phyloP scores from a whole-genome alignment of 768 basidiomycete species.

The Psilocybe sp. region DNA sequence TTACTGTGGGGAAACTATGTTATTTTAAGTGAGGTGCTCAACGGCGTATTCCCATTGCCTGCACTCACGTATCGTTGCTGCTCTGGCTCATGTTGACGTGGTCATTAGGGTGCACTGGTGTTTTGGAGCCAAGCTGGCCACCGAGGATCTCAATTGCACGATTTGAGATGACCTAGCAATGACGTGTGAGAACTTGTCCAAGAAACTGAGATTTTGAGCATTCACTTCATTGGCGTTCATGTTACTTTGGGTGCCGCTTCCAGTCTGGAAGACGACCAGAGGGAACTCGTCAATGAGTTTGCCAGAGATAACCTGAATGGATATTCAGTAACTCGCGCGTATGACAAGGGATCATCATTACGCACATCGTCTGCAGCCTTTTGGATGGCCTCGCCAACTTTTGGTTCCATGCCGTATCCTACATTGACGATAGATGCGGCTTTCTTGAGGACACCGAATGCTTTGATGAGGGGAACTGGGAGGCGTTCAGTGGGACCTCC shows the following conservation, averaged over 20 bases:
- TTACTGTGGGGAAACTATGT: conserved; percentile 92
- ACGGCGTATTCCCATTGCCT: not conserved
- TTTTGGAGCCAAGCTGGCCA: conserved; percentile 93
- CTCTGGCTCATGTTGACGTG: conserved; percentile 99
- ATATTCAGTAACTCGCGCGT: conserved; percentile 2
- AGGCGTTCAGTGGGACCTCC: conserved; percentile 92
- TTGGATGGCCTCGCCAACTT: conserved; percentile 85
- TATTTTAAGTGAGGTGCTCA: not conserved
- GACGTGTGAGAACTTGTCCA: conserved; percentile 1
- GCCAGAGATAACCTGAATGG: conserved; percentile 87
- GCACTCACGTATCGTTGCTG: conserved; percentile 91
- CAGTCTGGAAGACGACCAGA: conserved; percentile 98
- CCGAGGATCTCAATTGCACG: conserved; percentile 96
- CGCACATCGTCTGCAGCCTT: conserved; percentile 90
- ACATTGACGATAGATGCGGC: conserved; percentile 91
- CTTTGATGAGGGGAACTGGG: conserved; percentile 94
- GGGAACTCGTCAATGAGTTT: conserved; percentile 96
- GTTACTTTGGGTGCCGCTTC: conserved; percentile 98
- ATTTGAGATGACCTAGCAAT: conserved; percentile 87
- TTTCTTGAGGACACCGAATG: conserved; percentile 97
- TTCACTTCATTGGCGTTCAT: conserved; percentile 97
- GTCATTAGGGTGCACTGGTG: conserved; percentile 97
- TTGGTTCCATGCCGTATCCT: conserved; percentile 86
- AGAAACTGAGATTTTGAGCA: not conserved
- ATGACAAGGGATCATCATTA: not conserved